A percentile compares a stretch with the other conserved stretches of the same genome.
Evolutionary conservation across 305 asterid species (phyloP).

Genomic region (Plantago lanceolata): DNA sequence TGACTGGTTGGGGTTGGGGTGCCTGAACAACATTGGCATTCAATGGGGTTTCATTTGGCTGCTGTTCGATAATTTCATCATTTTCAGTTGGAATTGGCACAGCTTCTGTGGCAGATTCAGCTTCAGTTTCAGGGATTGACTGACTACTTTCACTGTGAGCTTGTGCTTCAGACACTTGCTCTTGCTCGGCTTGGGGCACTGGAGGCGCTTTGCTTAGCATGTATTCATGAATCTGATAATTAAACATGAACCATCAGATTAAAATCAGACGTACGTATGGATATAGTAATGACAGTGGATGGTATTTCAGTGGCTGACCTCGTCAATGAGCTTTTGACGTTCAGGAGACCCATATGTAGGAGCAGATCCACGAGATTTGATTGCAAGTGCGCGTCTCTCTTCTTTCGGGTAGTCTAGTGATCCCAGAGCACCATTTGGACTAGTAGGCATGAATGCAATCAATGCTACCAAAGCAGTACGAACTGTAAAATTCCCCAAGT

Average conservation of each 20-base stretch:
- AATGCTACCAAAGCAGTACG: conserved; percentile 79
- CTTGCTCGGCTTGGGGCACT: conserved; percentile 37
- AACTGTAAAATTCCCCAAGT: conserved; percentile 36
- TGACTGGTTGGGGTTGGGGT: conserved; percentile 30
- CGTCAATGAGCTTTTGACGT: conserved; percentile 69
- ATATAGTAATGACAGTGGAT: not conserved
- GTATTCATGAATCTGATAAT: conserved; percentile 56
- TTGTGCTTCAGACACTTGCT: conserved; percentile 34
- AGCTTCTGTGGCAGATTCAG: conserved; percentile 34
- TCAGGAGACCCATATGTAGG: conserved; percentile 62
- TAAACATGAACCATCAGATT: not conserved
- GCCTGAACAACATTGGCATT: conserved; percentile 36
- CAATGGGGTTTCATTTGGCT: conserved; percentile 32
- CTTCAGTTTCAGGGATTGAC: conserved; percentile 28
- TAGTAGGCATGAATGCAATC: conserved; percentile 83
- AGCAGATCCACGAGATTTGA: conserved; percentile 57
- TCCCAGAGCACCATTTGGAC: conserved; percentile 80
- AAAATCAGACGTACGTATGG: not conserved
- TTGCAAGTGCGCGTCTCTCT: conserved; percentile 69
- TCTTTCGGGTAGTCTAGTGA: conserved; percentile 74
- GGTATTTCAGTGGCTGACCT: conserved; percentile 34
- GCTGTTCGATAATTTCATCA: conserved; percentile 37
- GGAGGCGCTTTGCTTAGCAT: conserved; percentile 63
- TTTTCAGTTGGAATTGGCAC: conserved; percentile 26
- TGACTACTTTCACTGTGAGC: conserved; percentile 29